Evolutionary conservation across 768 basidiomycete species (phyloP).

Genomic region (Imleria badia): DNA sequence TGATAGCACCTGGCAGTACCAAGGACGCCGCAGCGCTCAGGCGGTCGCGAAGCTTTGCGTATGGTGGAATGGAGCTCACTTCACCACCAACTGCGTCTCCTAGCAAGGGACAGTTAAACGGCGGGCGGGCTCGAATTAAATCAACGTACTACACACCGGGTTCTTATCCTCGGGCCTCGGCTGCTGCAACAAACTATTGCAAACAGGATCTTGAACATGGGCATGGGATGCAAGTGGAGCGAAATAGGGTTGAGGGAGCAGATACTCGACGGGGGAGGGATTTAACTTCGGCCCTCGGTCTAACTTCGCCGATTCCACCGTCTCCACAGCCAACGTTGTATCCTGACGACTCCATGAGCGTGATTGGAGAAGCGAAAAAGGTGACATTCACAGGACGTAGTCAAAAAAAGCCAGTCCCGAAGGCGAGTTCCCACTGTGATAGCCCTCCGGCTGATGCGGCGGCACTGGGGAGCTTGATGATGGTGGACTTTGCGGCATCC

Average conservation of each 20-base stretch:
- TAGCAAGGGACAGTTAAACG: slow-evolving; percentile 29
- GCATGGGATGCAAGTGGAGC: slow-evolving; percentile 30
- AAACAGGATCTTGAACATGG: slow-evolving; percentile 37
- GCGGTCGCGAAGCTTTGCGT: slow-evolving; percentile 43
- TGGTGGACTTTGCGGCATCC: slow-evolving; percentile 51
- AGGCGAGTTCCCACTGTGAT: slow-evolving; percentile 16
- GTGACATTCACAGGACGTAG: slow-evolving; percentile 23
- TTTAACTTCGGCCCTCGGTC: slow-evolving; percentile 39
- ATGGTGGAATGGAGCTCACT: slow-evolving; percentile 51
- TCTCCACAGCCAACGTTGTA: slow-evolving; percentile 65
- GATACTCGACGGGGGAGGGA: slow-evolving; percentile 46
- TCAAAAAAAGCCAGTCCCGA: slow-evolving; percentile 37
- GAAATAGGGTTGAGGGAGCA: slow-evolving; percentile 34
- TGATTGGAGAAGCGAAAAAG: slow-evolving; percentile 43
- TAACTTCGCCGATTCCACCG: slow-evolving; percentile 37
- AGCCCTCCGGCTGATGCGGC: slow-evolving; percentile 40
- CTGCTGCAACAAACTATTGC: slow-evolving; percentile 36
- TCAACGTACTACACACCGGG: slow-evolving; percentile 64
- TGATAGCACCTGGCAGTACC: slow-evolving; percentile 16
- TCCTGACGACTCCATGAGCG: slow-evolving; percentile 71
- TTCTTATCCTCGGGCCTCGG: slow-evolving; percentile 54
- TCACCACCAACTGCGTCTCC: slow-evolving; percentile 39
- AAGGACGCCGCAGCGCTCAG: slow-evolving; percentile 25
- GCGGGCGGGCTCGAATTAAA: slow-evolving; percentile 66
- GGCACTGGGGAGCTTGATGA: slow-evolving; percentile 58